Base-by-base conservation (phyloP, 805 yeast species). In the Yarrowia sp. region DNA sequence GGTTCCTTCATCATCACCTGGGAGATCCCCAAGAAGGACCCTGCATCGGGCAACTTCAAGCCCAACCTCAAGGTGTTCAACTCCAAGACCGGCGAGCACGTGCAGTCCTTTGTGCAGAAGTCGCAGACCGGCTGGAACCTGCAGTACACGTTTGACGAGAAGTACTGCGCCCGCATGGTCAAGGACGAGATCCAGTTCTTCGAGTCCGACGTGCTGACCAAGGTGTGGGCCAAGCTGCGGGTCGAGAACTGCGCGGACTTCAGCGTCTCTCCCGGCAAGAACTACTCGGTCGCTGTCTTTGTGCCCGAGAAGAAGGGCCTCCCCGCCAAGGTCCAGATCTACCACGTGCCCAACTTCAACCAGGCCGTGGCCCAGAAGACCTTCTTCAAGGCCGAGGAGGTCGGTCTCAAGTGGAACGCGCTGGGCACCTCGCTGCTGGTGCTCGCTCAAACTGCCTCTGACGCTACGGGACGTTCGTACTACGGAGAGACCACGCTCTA, bases 401-500 rank as follows among this genome's bases (percentile, higher is more conserved):
- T 97, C 74, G 86, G 83, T 68, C 82, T 94, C 77, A 87, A 84
- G 72, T 94, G 99, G 99, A 94, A 96, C 74, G 81, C 84, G 33
- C 80, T 91, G 66, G 99, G 99, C 64, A 94, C 97, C 64, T 96
- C 97, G 6, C 79, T 93, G 65, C 78, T 96, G 71, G 97, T 97
- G 51, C 81, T 92, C 68, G 96, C 97, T 5, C 88, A 94, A 47
- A 94, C 97, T 25, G 99, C 94, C 75, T 96, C 93, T 68, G 99
- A 94, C 76, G 80, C 94, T 31, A 83, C 96, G 32, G 96, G 96
- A 73, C 86, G 93, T 78, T 87, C 96, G 1, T 94, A 94, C 77
- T 94, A 94, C 72, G 99, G 99, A 68, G 98, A 94, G 77, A 90
- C 96, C 60, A 90, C 93, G 64, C 79, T 94, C 68, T 94, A 93